These are phyloP conservation scores for Vachellia pachyceras DNA, from an alignment of 306 rosid species.

Conservation along the genomic window DNA sequence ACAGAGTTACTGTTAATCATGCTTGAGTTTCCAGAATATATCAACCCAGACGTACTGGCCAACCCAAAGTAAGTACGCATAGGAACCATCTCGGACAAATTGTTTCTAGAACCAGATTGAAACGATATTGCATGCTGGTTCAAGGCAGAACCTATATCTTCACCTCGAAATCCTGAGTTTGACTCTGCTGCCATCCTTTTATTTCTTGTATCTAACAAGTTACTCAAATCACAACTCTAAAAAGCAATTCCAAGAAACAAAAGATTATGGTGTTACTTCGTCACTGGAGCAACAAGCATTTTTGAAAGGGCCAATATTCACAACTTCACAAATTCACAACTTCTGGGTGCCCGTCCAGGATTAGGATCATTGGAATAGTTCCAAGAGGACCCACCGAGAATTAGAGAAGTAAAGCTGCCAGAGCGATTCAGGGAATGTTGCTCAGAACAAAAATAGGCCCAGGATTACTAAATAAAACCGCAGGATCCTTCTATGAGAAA, in stretches of 20 bases:
- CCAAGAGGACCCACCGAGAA: conserved; percentile 18
- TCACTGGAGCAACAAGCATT: conserved; percentile 43
- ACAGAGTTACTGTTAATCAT: conserved; percentile 60
- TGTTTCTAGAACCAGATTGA: conserved; percentile 75
- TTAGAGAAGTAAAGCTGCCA: conserved; percentile 25
- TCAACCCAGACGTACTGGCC: conserved; percentile 58
- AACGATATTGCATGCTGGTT: conserved; percentile 85
- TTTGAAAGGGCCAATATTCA: conserved; percentile 36
- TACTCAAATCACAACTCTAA: conserved; percentile 45
- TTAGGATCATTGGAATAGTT: conserved; percentile 36
- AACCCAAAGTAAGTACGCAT: conserved; percentile 70
- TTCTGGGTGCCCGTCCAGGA: conserved; percentile 35
- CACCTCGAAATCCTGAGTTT: conserved; percentile 70
- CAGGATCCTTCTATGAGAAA: conserved; percentile 35
- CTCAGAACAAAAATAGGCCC: conserved; percentile 16
- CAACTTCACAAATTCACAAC: conserved; percentile 39
- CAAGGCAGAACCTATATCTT: conserved; percentile 64
- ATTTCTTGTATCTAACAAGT: conserved; percentile 33
- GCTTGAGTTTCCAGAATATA: conserved; percentile 69
- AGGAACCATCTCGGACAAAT: conserved; percentile 83
- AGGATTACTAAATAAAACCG: conserved; percentile 26
- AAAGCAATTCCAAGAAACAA: conserved; percentile 37
- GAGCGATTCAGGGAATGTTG: conserved; percentile 18
- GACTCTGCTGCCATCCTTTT: conserved; percentile 79
- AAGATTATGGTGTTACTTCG: conserved; percentile 15